Evolutionary conservation across 2,329 filamentous ascomycete genomes (phyloP), one percentile per base, ranked within the genome.

Genomic region (Aspergillus sp.): DNA sequence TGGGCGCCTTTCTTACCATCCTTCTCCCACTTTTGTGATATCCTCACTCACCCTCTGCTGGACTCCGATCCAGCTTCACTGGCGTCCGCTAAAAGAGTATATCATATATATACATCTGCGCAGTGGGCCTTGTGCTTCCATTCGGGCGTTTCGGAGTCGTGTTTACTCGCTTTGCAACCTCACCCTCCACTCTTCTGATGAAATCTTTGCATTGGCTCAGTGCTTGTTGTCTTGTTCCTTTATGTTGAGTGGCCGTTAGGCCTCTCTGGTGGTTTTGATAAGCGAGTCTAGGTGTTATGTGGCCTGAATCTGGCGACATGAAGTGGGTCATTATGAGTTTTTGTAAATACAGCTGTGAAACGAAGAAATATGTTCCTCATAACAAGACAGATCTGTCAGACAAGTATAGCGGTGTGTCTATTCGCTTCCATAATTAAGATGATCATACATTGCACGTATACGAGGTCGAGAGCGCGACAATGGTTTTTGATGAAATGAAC

Each of bases 131-230:
- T 36, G 15, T 58, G 13, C 25, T 58, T 48, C 41, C 39, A 13
- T 25, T 62, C 6, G 50, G 44, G 50, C 42, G 42, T 27, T 53
- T 44, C 19, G 54, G 19, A 49, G 44, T 53, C 42, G 27, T 51
- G 32, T 59, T 58, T 53, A 36, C 30, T 19, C 54, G 51, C 30
- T 58, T 49, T 48, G 39, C 58, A 51, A 58, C 32, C 44, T 60
- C 48, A 60, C 62, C 68, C 66, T 70, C 68, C 67, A 70, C 71
- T 74, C 71, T 67, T 64, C 71, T 70, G 65, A 65, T 66, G 63
- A 66, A 62, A 64, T 38, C 63, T 54, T 67, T 63, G 67, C 67
- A 69, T 66, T 67, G 60, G 60, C 41, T 58, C 32, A 25, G 47
- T 60, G 57, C 62, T 61, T 61, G 66, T 53, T 57, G 44, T 62